These are phyloP conservation scores for Histomonas meleagridis DNA, from an alignment of 208 protist genomes.

Conservation along the genomic window DNA sequence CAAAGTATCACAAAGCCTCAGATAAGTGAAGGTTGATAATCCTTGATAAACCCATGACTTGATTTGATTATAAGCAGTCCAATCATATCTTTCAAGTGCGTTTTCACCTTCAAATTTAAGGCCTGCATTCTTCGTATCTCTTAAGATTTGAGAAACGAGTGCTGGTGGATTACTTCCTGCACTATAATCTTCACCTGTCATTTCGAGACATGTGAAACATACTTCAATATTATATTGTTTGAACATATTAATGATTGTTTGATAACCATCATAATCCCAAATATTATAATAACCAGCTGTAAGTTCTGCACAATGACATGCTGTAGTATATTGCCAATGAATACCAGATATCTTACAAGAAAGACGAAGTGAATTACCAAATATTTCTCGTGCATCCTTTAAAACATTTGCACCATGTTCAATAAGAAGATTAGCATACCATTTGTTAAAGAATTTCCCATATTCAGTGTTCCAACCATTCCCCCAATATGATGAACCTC, in stretches of 20 bases:
- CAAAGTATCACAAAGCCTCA: not conserved
- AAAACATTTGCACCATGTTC: not conserved
- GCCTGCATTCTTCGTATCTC: not conserved
- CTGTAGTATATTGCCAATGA: not conserved
- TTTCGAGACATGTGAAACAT: not conserved
- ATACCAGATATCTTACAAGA: not conserved
- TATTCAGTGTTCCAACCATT: too few species aligned
- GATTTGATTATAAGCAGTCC: not conserved
- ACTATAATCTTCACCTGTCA: not conserved
- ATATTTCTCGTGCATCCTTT: not conserved
- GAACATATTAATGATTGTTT: not conserved
- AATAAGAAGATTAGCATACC: not conserved
- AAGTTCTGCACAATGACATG: not conserved
- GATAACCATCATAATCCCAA: not conserved
- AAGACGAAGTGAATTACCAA: not conserved
- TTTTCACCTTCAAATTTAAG: constrained; percentile 25
- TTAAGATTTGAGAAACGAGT: not conserved
- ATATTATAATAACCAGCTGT: not conserved
- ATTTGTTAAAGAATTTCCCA: not conserved
- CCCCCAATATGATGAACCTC: not conserved
- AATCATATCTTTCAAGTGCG: not conserved
- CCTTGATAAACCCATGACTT: not conserved
- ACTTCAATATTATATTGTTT: not conserved
- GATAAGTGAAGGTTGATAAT: not conserved
- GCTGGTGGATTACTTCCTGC: not conserved